A percentile compares a stretch with the other conserved stretches of the same genome.
Conservation (phyloP, 2,329 filamentous ascomycete genomes). For the Botrytis medusae region DNA sequence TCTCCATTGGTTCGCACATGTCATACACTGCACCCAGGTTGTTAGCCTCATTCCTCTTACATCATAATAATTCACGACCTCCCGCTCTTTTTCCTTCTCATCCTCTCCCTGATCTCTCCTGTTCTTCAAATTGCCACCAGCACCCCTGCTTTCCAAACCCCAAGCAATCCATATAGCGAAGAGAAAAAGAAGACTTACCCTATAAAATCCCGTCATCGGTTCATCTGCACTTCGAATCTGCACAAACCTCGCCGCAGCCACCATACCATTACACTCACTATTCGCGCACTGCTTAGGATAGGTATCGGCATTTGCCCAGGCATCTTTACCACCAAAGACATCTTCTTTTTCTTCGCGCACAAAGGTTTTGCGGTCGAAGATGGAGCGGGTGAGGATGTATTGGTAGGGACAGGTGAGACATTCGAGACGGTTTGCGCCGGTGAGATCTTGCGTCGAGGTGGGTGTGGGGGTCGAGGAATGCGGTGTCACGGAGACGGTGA, state of each 20-base stretch:
- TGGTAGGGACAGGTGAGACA: constrained; percentile 96
- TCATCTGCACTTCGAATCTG: constrained; percentile 98
- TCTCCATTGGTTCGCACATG: constrained; percentile 64
- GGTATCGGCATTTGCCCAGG: constrained; percentile 91
- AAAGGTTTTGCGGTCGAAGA: constrained; percentile 74
- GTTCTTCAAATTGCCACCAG: background rate
- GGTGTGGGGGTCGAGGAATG: constrained; percentile 24
- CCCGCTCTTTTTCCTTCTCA: background rate
- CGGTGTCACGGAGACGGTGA: constrained; percentile 60
- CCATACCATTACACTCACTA: constrained; percentile 74
- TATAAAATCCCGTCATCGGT: constrained; percentile 96
- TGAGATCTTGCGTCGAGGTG: constrained; percentile 35
- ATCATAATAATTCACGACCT: constrained; percentile 16
- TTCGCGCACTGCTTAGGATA: constrained; percentile 78
- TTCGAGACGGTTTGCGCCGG: constrained; percentile 73
- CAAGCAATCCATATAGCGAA: background rate
- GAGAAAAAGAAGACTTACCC: constrained; percentile 51
- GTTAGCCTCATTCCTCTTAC: background rate
- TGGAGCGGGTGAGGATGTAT: constrained; percentile 76
- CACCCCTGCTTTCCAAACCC: background rate
- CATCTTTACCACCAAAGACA: constrained; percentile 82
- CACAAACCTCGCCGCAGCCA: constrained; percentile 93
- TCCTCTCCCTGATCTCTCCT: background rate
- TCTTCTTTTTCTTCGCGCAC: constrained; percentile 85
- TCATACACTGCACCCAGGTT: constrained; percentile 56